phyloP scores from a whole-genome alignment of 495 filamentous ascomycete species.

The Hyaloscypha finlandica region DNA sequence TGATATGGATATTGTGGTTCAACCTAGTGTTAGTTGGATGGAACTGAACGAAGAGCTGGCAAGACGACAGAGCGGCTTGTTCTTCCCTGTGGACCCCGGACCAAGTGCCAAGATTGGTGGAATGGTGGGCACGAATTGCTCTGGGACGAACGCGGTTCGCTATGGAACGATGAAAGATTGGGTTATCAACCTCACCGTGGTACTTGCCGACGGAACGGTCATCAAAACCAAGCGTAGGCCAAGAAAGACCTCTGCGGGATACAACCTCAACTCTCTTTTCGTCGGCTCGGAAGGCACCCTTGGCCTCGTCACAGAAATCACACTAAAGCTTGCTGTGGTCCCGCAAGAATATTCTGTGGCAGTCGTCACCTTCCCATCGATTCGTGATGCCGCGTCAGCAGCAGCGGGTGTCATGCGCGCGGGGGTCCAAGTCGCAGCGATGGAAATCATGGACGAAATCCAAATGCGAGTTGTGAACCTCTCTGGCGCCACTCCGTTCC shows the following conservation, averaged over 20 bases:
- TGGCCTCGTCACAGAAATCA: slow-evolving; percentile 74
- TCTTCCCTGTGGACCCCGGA: slow-evolving; percentile 67
- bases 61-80: slow-evolving; percentile 65
- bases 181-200: slow-evolving; percentile 80
- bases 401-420: slow-evolving; percentile 70
- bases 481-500: slow-evolving; percentile 63
- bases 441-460: slow-evolving; percentile 85
- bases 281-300: slow-evolving; percentile 80
- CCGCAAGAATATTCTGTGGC: slow-evolving; percentile 74
- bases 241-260: slow-evolving; percentile 77
- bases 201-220: slow-evolving; percentile 75
- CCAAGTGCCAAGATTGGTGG: slow-evolving; percentile 67
- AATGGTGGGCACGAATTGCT: slow-evolving; percentile 82
- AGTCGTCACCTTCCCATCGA: slow-evolving; percentile 73
- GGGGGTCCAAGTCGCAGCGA: slow-evolving; percentile 73
- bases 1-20: slow-evolving; percentile 91
- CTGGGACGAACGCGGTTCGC: slow-evolving; percentile 76
- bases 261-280: slow-evolving; percentile 76
- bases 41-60: slow-evolving; percentile 76
- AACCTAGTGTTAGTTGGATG: slow-evolving; percentile 92
- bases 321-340: slow-evolving; percentile 72
- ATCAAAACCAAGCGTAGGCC: slow-evolving; percentile 76
- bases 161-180: slow-evolving; percentile 89
- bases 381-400: slow-evolving; percentile 70
- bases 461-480: slow-evolving; percentile 80